These are phyloP conservation scores for Aspergillus cejpii DNA, from an alignment of 2,329 filamentous ascomycete species.

Conservation along the genomic window DNA sequence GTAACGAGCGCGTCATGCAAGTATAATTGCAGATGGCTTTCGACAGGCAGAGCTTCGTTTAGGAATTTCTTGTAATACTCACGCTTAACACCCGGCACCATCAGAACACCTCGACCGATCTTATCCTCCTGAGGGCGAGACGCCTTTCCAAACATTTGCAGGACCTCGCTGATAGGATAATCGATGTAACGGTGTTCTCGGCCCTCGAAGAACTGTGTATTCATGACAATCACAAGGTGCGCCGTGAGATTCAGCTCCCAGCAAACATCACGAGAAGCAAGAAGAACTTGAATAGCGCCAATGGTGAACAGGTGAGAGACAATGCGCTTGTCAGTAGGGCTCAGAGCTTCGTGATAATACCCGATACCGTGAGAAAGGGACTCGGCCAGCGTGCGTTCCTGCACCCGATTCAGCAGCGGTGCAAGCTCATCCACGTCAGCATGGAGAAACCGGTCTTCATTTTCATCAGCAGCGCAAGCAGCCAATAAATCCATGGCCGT, in stretches of 20 bases:
- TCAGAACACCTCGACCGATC: slow-evolving; percentile 81
- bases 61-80: slow-evolving; percentile 99
- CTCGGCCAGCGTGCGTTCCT: slow-evolving; percentile 80
- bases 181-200: slow-evolving; percentile 95
- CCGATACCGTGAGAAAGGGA: slow-evolving; percentile 89
- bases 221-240: slow-evolving; percentile 92
- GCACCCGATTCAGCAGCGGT: slow-evolving; percentile 72
- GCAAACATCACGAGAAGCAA: slow-evolving; percentile 80
- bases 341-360: slow-evolving; percentile 94
- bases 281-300: slow-evolving; percentile 79
- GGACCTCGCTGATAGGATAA: slow-evolving; percentile 84
- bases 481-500: slow-evolving; percentile 81
- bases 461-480: slow-evolving; percentile 79
- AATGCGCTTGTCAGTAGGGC: slow-evolving; percentile 81
- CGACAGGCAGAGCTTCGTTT: slow-evolving; percentile 89
- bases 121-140: slow-evolving; percentile 72
- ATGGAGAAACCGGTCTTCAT: slow-evolving; percentile 90
- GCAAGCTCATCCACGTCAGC: slow-evolving; percentile 73
- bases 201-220: slow-evolving; percentile 94
- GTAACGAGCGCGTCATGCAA: slow-evolving; percentile 95
- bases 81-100: slow-evolving; percentile 89
- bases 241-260: slow-evolving; percentile 89
- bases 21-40: slow-evolving; percentile 86
- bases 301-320: slow-evolving; percentile 86
- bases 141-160: slow-evolving; percentile 97